These are phyloP conservation scores for Prunus armeniaca DNA, from an alignment of 306 rosid genomes.

Conservation along the genomic window DNA sequence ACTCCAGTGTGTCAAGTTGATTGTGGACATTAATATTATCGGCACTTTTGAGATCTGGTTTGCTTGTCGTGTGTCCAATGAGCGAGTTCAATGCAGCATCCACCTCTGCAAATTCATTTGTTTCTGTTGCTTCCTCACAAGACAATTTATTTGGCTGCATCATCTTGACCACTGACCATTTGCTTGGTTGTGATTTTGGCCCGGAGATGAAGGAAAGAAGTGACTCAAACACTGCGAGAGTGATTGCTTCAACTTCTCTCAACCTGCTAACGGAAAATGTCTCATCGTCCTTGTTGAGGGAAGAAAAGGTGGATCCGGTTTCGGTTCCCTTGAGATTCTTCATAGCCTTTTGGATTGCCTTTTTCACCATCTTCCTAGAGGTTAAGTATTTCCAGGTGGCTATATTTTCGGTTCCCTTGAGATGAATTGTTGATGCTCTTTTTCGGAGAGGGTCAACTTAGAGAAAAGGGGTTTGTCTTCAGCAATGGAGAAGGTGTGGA, in stretches of 20 bases:
- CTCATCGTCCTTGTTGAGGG: too few relatives aligned
- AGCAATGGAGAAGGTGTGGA: too few relatives aligned
- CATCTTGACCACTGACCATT: background rate
- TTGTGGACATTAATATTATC: background rate
- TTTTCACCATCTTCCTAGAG: constrained; percentile 28
- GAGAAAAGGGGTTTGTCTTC: too few relatives aligned
- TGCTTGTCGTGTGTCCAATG: too few relatives aligned
- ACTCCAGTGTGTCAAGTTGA: constrained; percentile 12
- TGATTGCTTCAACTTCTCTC: background rate
- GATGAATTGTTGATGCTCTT: too few relatives aligned
- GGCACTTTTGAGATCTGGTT: background rate
- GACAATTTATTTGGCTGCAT: background rate
- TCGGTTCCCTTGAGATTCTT: background rate
- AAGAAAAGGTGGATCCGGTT: background rate
- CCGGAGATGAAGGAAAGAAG: constrained; percentile 19
- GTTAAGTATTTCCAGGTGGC: background rate
- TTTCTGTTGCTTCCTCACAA: background rate
- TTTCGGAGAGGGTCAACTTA: too few relatives aligned
- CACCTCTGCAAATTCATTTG: constrained; percentile 1
- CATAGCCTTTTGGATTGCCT: constrained; percentile 12
- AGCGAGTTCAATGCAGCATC: background rate
- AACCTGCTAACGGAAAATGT: too few relatives aligned
- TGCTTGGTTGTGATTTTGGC: constrained; percentile 6
- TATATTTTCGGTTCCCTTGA: too few relatives aligned
- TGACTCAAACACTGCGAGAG: constrained; percentile 24